A percentile compares a stretch with the other conserved stretches of the same genome.
Conservation (phyloP, 2,329 filamentous ascomycete genomes). For the Fusarium piperis region DNA sequence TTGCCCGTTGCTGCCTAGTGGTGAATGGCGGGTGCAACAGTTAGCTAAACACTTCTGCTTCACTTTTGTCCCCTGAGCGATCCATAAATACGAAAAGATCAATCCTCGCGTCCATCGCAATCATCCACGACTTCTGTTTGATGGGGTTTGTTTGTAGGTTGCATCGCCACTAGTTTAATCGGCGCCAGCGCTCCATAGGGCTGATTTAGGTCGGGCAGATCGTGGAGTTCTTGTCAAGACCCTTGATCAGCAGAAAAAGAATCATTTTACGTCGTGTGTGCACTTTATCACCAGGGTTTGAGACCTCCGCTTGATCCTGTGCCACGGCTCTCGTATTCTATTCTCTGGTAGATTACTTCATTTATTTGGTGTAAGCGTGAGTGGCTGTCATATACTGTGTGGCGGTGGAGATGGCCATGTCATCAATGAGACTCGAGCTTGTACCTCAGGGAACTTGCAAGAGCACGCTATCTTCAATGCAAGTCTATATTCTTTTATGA, state of each 20-base stretch:
- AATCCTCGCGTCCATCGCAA: background rate
- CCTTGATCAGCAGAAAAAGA: background rate
- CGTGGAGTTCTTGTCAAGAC: background rate
- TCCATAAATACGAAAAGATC: background rate
- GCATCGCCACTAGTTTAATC: background rate
- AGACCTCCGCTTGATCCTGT: background rate
- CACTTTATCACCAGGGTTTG: background rate
- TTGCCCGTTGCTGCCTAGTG: background rate
- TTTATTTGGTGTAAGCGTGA: background rate
- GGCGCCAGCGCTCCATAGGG: background rate
- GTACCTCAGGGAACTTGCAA: background rate
- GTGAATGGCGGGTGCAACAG: background rate
- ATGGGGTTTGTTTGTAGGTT: background rate
- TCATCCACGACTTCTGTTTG: background rate
- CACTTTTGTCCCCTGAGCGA: background rate
- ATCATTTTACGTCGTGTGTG: background rate
- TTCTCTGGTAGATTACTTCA: background rate
- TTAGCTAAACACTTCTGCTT: background rate
- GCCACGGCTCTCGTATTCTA: background rate
- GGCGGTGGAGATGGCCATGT: background rate
- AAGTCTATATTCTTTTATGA: background rate
- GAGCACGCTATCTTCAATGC: background rate
- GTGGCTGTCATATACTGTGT: background rate
- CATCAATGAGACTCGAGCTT: background rate
- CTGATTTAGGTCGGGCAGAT: background rate